Evolutionary conservation across 805 yeast genomes (phyloP).

Genomic region (Sugiyamaella americana): DNA sequence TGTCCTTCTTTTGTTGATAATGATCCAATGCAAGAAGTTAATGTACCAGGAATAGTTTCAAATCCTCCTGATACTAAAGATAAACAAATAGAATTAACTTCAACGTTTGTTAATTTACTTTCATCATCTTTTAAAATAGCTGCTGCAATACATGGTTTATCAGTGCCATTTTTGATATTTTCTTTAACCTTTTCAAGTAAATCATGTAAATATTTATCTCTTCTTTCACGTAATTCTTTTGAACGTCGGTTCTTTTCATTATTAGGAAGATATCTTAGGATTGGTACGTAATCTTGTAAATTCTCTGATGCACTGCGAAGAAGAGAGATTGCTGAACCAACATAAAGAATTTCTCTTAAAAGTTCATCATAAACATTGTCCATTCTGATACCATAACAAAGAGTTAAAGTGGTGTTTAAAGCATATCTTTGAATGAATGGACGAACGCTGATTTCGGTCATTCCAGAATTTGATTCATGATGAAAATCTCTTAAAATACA

Average conservation of each 20-base stretch:
- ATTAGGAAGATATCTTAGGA: slow-evolving; percentile 31
- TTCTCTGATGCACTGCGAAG: slow-evolving; percentile 36
- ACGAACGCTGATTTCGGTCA: slow-evolving; percentile 24
- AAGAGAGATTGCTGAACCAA: slow-evolving; percentile 32
- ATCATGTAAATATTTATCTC: slow-evolving; percentile 30
- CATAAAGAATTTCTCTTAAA: slow-evolving; percentile 29
- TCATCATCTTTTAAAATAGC: slow-evolving; percentile 31
- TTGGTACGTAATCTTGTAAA: slow-evolving; percentile 36
- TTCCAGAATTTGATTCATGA: slow-evolving; percentile 17
- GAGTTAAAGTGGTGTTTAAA: slow-evolving; percentile 36
- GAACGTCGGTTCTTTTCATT: slow-evolving; percentile 28
- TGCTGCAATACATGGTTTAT: slow-evolving; percentile 33
- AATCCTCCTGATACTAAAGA: slow-evolving; percentile 75
- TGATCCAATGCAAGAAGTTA: slow-evolving; percentile 56
- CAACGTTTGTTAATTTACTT: slow-evolving; percentile 30
- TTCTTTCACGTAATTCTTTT: slow-evolving; percentile 26
- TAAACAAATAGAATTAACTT: slow-evolving; percentile 53
- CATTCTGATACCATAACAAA: slow-evolving; percentile 38
- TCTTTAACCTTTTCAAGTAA: slow-evolving; percentile 30
- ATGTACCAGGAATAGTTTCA: slow-evolving; percentile 62
- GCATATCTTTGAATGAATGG: slow-evolving; percentile 35
- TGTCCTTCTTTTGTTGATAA: slow-evolving; percentile 38
- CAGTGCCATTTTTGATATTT: slow-evolving; percentile 33
- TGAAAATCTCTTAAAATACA: slow-evolving; percentile 33
- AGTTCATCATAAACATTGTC: slow-evolving; percentile 31